These are phyloP conservation scores for Pleurotus platypus DNA, from an alignment of 768 basidiomycete genomes.

Conservation along the genomic window DNA sequence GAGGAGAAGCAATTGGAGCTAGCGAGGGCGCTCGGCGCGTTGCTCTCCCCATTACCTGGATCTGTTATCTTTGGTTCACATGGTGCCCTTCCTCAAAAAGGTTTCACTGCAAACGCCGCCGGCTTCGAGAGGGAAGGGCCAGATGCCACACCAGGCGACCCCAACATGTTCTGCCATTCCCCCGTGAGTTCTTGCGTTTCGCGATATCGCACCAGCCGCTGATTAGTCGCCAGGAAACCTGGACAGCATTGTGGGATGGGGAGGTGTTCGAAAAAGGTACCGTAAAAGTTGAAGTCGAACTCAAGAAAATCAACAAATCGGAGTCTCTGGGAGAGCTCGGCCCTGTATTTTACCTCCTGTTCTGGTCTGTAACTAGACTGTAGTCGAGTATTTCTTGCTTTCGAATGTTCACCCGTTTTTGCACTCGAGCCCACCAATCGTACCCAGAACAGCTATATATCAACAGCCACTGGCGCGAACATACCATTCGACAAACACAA, in stretches of 20 bases:
- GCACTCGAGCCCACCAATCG: no score
- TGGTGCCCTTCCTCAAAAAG: constrained; percentile 27
- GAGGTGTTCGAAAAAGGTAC: constrained; percentile 26
- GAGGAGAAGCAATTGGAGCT: constrained; percentile 27
- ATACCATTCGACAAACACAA: no score
- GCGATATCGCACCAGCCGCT: not conserved
- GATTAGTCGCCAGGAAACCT: constrained; percentile 19
- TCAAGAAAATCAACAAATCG: constrained; percentile 10
- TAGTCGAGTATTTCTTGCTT: not conserved
- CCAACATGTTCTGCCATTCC: constrained; percentile 34
- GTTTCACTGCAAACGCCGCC: constrained; percentile 12
- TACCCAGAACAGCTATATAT: no score
- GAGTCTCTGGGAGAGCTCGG: not conserved
- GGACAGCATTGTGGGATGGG: constrained; percentile 30
- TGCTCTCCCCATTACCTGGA: constrained; percentile 29
- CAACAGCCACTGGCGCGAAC: no score
- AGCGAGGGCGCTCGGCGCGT: constrained; percentile 23
- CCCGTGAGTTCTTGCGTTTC: constrained; percentile 12
- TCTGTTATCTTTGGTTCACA: constrained; percentile 37
- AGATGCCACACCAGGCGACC: not conserved
- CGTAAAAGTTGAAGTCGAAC: constrained; percentile 20
- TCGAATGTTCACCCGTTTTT: no score
- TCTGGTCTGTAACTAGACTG: constrained; percentile 16
- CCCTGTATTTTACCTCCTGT: constrained; percentile 6
- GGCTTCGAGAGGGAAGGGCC: constrained; percentile 2